Evolutionary conservation across 2,329 filamentous ascomycete genomes (phyloP).

Genomic region (Fusarium sulawesiense): DNA sequence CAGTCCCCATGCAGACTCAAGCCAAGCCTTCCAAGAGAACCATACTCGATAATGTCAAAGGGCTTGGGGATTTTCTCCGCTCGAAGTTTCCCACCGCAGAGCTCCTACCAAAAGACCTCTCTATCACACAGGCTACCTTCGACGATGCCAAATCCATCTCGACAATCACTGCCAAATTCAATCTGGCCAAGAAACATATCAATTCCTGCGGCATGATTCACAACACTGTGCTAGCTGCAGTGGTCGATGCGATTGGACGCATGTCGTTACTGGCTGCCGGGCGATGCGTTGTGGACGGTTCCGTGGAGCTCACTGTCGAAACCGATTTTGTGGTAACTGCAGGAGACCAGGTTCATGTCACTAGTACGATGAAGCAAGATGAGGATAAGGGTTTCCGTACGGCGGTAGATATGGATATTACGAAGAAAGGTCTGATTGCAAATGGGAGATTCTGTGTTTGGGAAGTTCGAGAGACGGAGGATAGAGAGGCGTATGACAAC

Average conservation of each 20-base stretch:
- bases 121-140: background rate
- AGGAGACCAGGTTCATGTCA: background rate
- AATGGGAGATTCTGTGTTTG: too few relatives aligned
- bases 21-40: accelerated
- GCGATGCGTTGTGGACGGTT: too few relatives aligned
- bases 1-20: background rate
- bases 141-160: background rate
- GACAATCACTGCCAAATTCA: background rate
- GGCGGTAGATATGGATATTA: too few relatives aligned
- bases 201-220: background rate
- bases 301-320: too few relatives aligned
- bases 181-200: background rate
- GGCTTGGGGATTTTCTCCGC: too few relatives aligned
- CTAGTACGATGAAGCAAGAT: too few relatives aligned
- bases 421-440: too few relatives aligned
- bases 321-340: background rate
- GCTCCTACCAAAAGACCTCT: background rate
- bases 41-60: background rate
- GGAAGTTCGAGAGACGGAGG: background rate
- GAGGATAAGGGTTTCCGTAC: too few relatives aligned
- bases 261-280: background rate
- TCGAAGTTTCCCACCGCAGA: background rate
- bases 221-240: background rate
- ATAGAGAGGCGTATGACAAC: background rate
- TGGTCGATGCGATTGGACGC: background rate